These are phyloP conservation scores for Exophiala dermatitidis DNA, from an alignment of 2,329 filamentous ascomycete species.

Conservation along the genomic window DNA sequence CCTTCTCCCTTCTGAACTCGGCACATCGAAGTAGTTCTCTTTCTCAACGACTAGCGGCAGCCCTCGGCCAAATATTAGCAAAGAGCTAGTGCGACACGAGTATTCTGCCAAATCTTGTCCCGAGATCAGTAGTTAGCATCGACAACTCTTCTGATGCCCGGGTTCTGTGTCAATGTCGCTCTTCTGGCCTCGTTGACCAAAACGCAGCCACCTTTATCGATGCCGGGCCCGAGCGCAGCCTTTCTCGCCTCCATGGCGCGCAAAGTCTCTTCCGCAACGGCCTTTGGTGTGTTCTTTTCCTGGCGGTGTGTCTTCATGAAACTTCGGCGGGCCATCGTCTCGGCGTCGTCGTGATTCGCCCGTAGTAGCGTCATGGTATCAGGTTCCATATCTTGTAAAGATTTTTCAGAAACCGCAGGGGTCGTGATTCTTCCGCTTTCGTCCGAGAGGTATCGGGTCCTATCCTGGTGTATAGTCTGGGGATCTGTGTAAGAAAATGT, in stretches of 20 bases:
- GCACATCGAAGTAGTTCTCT: too few species aligned
- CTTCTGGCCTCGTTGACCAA: constrained; percentile 48
- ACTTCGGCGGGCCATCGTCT: constrained; percentile 33
- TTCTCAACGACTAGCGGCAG: too few species aligned
- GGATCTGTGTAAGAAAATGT: constrained; percentile 25
- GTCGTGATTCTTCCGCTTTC: constrained; percentile 22
- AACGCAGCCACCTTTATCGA: constrained; percentile 48
- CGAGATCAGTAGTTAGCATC: constrained; percentile 21
- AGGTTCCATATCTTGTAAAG: constrained; percentile 28
- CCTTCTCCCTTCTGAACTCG: too few species aligned
- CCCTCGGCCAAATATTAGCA: too few species aligned
- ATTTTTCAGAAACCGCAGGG: constrained; percentile 20
- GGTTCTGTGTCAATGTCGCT: constrained; percentile 45
- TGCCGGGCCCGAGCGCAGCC: constrained; percentile 44
- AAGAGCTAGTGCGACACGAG: too few species aligned
- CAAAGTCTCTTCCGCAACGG: constrained; percentile 42
- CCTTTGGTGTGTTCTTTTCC: constrained; percentile 33
- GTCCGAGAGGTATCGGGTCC: constrained; percentile 22
- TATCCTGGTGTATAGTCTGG: constrained; percentile 21
- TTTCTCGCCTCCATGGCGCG: constrained; percentile 45
- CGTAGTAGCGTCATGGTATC: constrained; percentile 33
- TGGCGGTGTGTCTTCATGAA: constrained; percentile 40
- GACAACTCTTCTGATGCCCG: constrained; percentile 39
- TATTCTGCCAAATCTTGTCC: too few species aligned
- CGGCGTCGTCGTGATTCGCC: constrained; percentile 21